Base-by-base conservation (phyloP, 2,329 filamentous ascomycete genomes). In the Paecilomyces niveus region DNA sequence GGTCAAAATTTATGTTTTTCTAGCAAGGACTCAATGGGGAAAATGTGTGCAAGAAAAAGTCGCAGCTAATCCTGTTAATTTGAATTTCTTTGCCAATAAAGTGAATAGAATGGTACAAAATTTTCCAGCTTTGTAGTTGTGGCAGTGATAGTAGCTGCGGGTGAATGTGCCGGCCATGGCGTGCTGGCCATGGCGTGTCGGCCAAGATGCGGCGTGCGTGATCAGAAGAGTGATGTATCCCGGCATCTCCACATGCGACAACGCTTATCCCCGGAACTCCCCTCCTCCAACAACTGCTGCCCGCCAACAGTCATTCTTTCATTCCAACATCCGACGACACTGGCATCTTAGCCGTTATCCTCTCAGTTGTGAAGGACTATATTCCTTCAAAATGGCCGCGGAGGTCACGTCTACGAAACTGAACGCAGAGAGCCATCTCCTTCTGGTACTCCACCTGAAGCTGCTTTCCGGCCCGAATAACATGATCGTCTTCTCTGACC, bases 341-440 rank as follows among this genome's bases (percentile, higher is more conserved):
- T 15, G 13, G 33, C 33, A 35, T 35, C 13, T 15, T 15, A 35
- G 13, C 18, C 7, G 15, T 9, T 6, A 53, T 22, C n/a, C 11
- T 22, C 26, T 24, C 21, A 3, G n/a, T 18, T 4, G 8, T n/a
- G 31, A 11, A 22, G 11, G n/a, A 54, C 29, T 18, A 22, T 26
- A 6, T 53, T 22, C 15, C 15, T 55, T 55, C 58, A 65, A 33
- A 11, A 76, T 77, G 74, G 72, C 75, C 55, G 74, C 71, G 32
- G 76, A 80, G 61, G 68, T 78, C 32, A 76, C 74, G 0, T 76
- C 76, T 13, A 79, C 74, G 32, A 78, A 80, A 69, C 73, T 81
- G 54, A 79, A 79, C 64, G 71, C 78, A 24, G 78, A 81, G 68
- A 79, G 75, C 62, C 78, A 81, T 60, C 67, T 81, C 52, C 74